Evolutionary conservation across 2,329 filamentous ascomycete species (phyloP).

Genomic region (Exophiala sideris): DNA sequence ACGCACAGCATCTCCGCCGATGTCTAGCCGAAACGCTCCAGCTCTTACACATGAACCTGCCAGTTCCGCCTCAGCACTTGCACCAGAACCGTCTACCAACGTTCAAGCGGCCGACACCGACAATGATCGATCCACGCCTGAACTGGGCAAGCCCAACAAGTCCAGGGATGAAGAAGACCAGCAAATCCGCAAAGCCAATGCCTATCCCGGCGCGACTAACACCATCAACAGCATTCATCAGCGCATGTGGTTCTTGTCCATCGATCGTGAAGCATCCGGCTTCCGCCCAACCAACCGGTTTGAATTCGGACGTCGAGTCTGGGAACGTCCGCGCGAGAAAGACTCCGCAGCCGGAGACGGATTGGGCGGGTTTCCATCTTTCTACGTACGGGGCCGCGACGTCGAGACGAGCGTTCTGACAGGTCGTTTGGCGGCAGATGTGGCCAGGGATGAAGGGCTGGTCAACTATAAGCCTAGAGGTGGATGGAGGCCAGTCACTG

Average conservation of each 20-base stretch:
- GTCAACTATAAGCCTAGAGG: constrained; percentile 55
- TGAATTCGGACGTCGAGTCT: constrained; percentile 5
- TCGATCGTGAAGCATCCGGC: constrained; percentile 59
- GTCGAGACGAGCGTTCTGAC: constrained; percentile 66
- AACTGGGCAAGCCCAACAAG: neutral
- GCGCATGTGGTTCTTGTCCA: constrained; percentile 62
- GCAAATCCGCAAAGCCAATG: constrained; percentile 58
- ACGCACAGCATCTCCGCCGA: constrained; percentile 22
- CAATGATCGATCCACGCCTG: neutral
- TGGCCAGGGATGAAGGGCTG: constrained; percentile 61
- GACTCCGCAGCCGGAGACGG: neutral
- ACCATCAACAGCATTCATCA: constrained; percentile 66
- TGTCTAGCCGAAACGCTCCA: constrained; percentile 1
- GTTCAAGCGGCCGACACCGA: neutral
- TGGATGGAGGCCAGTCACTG: constrained; percentile 52
- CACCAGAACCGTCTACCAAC: neutral
- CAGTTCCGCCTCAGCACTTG: neutral
- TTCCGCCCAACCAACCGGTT: constrained; percentile 38
- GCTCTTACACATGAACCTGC: neutral
- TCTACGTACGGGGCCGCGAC: constrained; percentile 60
- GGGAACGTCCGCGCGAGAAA: constrained; percentile 3
- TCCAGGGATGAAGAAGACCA: constrained; percentile 17
- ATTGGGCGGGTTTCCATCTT: constrained; percentile 50
- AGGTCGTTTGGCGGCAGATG: constrained; percentile 56
- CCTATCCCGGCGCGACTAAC: constrained; percentile 64